phyloP scores from a whole-genome alignment of 192 early-diverging fungal genomes.

The Blastocladiella britannica region DNA sequence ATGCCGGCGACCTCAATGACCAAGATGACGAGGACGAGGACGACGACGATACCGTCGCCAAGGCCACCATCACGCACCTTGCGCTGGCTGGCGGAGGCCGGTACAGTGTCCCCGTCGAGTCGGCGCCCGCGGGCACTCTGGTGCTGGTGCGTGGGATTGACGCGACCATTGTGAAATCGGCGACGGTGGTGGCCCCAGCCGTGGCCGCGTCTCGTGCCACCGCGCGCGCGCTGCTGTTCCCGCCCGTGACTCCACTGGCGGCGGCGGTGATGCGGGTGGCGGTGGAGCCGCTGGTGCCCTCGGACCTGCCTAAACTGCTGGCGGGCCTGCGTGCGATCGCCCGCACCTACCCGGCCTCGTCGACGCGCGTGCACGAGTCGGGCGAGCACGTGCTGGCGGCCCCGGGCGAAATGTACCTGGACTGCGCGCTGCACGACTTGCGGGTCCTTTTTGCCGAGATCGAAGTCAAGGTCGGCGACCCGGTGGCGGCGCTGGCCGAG shows the following conservation, averaged over 20 bases:
- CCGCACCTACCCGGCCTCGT: slow-evolving; percentile 77
- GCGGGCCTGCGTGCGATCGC: slow-evolving; percentile 89
- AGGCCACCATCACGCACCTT: slow-evolving; percentile 46
- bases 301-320: slow-evolving; percentile 94
- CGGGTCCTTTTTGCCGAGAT: slow-evolving; percentile 84
- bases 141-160: slow-evolving; percentile 84
- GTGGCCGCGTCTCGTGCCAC: slow-evolving; percentile 17
- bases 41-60: slow-evolving; percentile 91
- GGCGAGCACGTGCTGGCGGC: slow-evolving; percentile 91
- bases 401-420: slow-evolving; percentile 87
- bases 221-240: slow-evolving; percentile 63
- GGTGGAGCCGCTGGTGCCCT: slow-evolving; percentile 91
- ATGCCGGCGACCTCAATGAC: too few relatives aligned
- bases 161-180: slow-evolving; percentile 77
- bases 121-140: slow-evolving; percentile 68
- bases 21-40: too few relatives aligned
- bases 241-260: slow-evolving; percentile 60
- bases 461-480: slow-evolving; percentile 95
- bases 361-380: slow-evolving; percentile 84
- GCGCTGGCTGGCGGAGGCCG: slow-evolving; percentile 69
- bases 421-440: slow-evolving; percentile 90
- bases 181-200: slow-evolving; percentile 60
- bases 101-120: slow-evolving; percentile 52
- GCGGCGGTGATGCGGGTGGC: slow-evolving; percentile 81
- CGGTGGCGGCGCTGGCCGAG: slow-evolving; percentile 86